A percentile compares a stretch with the other conserved stretches of the same genome.
Conservation (phyloP, 1,284 basidiomycete species). For the Farysia itapuensis region DNA sequence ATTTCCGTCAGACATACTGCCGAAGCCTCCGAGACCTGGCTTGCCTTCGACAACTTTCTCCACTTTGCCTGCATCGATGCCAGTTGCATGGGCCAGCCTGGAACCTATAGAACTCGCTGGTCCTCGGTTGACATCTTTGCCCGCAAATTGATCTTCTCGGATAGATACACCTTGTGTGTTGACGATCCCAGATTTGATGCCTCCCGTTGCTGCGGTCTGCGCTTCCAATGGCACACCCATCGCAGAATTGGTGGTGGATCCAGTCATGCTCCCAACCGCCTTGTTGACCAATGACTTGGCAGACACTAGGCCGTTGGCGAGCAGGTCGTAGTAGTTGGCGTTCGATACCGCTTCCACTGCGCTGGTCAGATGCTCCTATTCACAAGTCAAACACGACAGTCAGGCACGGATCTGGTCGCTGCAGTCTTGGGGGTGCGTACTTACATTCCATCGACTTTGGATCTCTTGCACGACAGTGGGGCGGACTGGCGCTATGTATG, state of each 20-base stretch:
- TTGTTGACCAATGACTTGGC: constrained; percentile 17
- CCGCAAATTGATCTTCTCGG: constrained; percentile 9
- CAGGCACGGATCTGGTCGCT: no score
- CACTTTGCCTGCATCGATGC: constrained; percentile 17
- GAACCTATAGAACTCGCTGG: constrained; percentile 30
- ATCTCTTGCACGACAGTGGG: constrained; percentile 34
- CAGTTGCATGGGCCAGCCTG: constrained; percentile 16
- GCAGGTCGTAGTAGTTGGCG: constrained; percentile 38
- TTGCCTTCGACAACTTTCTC: constrained; percentile 28
- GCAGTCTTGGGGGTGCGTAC: neutral
- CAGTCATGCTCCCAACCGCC: constrained; percentile 1
- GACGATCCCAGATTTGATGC: constrained; percentile 32
- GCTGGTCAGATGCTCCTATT: constrained; percentile 24
- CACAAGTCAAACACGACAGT: no score
- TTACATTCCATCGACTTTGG: constrained; percentile 41
- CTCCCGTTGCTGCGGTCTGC: constrained; percentile 18
- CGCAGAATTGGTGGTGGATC: constrained; percentile 1
- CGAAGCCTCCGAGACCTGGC: constrained; percentile 15
- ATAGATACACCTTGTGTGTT: constrained; percentile 32
- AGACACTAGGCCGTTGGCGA: constrained; percentile 24
- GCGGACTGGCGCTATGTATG: constrained; percentile 28
- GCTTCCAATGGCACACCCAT: constrained; percentile 10
- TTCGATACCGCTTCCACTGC: constrained; percentile 18
- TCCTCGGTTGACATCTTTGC: constrained; percentile 4
- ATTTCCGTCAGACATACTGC: constrained; percentile 17